Evolutionary conservation across 306 rosid species (phyloP).

Genomic region (Fragaria ananassa): DNA sequence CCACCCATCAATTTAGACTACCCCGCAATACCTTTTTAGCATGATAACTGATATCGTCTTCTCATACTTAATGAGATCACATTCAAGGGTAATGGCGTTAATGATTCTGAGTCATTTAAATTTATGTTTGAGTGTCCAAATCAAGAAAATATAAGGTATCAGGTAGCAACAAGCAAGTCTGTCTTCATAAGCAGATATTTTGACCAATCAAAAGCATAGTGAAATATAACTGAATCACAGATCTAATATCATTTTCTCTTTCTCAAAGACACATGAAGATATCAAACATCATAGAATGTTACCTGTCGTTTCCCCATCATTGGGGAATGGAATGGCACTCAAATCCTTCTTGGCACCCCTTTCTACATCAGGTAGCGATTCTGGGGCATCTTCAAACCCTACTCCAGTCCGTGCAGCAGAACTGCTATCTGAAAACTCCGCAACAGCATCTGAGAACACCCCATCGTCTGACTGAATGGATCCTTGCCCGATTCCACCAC

Average conservation of each 20-base stretch:
- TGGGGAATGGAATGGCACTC: slow-evolving; percentile 23
- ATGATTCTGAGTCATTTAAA: not conserved
- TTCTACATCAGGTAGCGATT: slow-evolving; percentile 31
- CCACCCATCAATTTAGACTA: not conserved
- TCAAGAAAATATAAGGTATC: not conserved
- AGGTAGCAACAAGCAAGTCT: not conserved
- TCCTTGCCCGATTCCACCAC: slow-evolving; percentile 27
- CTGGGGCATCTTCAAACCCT: slow-evolving; percentile 21
- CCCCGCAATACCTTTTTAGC: not conserved
- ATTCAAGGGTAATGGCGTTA: not conserved
- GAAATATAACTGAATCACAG: not conserved
- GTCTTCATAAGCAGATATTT: not conserved
- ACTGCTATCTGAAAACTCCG: slow-evolving; percentile 57
- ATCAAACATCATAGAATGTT: slow-evolving; percentile 11
- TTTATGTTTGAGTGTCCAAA: not conserved
- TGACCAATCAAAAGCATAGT: not conserved
- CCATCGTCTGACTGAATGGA: slow-evolving; percentile 50
- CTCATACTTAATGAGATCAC: not conserved
- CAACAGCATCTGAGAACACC: slow-evolving; percentile 65
- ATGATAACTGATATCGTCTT: not conserved
- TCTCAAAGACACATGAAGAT: not conserved
- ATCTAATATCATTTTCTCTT: not conserved
- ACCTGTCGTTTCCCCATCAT: slow-evolving; percentile 37
- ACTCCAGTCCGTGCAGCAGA: slow-evolving; percentile 19
- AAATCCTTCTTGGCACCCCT: slow-evolving; percentile 26